A percentile compares a stretch with the other conserved stretches of the same genome.
Conservation (phyloP, 1,284 basidiomycete genomes). For the Sporisorium scitamineum region DNA sequence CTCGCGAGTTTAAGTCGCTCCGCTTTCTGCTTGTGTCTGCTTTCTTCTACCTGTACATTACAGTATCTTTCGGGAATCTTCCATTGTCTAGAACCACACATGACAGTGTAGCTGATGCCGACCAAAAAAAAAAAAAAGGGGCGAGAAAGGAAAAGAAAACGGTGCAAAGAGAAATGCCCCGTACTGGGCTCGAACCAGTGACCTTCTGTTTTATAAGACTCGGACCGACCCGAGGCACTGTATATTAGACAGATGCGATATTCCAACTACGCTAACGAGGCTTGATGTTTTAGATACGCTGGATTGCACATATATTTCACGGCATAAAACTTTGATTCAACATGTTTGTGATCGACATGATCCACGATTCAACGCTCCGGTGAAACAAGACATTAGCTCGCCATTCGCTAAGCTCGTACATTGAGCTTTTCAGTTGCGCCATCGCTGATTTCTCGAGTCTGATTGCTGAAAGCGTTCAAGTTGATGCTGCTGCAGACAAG, state of each 20-base stretch:
- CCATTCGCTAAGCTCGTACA: too few relatives aligned
- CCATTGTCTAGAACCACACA: neutral
- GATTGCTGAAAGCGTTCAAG: too few relatives aligned
- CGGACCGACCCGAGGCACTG: constrained; percentile 28
- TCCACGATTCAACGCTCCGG: neutral
- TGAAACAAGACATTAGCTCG: neutral
- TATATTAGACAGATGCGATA: constrained; percentile 49
- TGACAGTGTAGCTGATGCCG: too few relatives aligned
- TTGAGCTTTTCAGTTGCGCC: too few relatives aligned
- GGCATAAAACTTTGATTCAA: neutral
- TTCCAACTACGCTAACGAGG: constrained; percentile 54
- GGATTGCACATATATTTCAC: neutral
- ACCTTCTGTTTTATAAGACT: constrained; percentile 48
- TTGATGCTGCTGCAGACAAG: neutral
- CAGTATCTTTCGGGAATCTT: too few relatives aligned
- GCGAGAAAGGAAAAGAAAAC: neutral
- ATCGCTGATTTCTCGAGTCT: too few relatives aligned
- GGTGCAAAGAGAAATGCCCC: constrained; percentile 30
- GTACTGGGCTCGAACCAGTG: constrained; percentile 59
- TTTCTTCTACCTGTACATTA: too few relatives aligned
- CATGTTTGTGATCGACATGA: constrained; percentile 8
- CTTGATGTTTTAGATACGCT: neutral
- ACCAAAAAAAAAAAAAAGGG: neutral
- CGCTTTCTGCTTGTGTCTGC: neutral
- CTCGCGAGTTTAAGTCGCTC: constrained; percentile 11